Conservation (phyloP, 768 basidiomycete genomes). For the Crepidotus variabilis region DNA sequence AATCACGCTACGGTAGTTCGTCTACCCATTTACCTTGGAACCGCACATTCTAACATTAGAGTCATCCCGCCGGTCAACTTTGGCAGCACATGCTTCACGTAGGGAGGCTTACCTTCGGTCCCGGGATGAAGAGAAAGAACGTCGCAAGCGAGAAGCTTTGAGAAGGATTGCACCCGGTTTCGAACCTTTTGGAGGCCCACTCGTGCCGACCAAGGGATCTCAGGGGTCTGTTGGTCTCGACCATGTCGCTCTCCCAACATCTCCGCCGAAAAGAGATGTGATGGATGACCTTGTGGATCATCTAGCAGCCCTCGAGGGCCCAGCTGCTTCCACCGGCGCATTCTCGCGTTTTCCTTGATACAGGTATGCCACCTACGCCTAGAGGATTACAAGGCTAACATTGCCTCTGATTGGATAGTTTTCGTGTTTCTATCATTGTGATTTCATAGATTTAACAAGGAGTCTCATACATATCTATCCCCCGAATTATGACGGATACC, state of each 20-base stretch:
- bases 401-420: not conserved
- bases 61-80: constrained; percentile 62
- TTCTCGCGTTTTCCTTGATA: not conserved
- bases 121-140: constrained; percentile 73
- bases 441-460: too few relatives aligned
- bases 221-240: constrained; percentile 5
- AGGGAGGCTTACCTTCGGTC: constrained; percentile 68
- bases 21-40: constrained; percentile 93
- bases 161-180: constrained; percentile 82
- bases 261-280: constrained; percentile 39
- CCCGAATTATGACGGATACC: too few relatives aligned
- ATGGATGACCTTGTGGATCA: constrained; percentile 86
- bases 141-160: constrained; percentile 61
- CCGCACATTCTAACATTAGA: constrained; percentile 77
- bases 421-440: too few relatives aligned
- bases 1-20: constrained; percentile 57
- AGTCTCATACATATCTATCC: too few relatives aligned
- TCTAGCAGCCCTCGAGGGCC: constrained; percentile 59
- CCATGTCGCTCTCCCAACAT: constrained; percentile 16
- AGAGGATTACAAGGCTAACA: not conserved
- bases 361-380: not conserved
- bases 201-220: constrained; percentile 45
- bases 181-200: constrained; percentile 55
- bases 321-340: not conserved
- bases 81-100: constrained; percentile 60